Base-by-base conservation (phyloP, 805 yeast genomes). In the Candida gorgasii region DNA sequence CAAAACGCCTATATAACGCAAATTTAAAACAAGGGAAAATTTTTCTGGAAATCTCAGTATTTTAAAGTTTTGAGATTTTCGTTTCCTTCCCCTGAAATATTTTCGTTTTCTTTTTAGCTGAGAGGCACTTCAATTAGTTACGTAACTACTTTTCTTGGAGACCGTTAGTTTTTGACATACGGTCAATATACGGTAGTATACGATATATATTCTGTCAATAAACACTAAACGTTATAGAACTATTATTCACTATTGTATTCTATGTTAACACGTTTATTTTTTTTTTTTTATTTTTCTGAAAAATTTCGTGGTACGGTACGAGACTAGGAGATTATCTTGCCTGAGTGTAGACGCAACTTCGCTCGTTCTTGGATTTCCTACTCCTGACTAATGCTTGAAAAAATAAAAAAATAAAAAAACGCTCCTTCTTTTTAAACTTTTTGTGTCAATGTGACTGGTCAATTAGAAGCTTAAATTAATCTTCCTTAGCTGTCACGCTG, bases 1-100 rank as follows among this genome's bases (percentile, higher is more conserved):
- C 17, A 33, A 24, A 22, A 20, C 22, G 16, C n/a, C 12, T 8
- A 4, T 3, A 5, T 7, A 34, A 11, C 12, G 20, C 5, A 8
- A 20, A 8, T 20, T 34, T 33, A 22, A 17, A 33, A 33, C 26
- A 34, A 34, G 37, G 37, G 37, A 34, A 34, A 34, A 34, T 34
- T 34, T 34, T 34, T 34, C 28, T 34, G 37, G 37, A 22, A 34
- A 34, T 34, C 37, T 34, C 37, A 34, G 28, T 34, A 19, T 33
- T 33, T 33, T 33, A 22, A 33, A 23, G 29, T 34, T 34, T 20
- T 34, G 37, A 34, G 37, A 34, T 34, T 34, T 34, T 34, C 37
- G 37, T 34, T n/a, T 20, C 37, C 28, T 34, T 34, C 37, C 37
- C 37, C 37, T 34, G 37, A 34, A 34, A 34, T 34, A 34, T 34